Conservation (phyloP, 2,329 filamentous ascomycete genomes). For the Teratosphaeriaceae sp. region DNA sequence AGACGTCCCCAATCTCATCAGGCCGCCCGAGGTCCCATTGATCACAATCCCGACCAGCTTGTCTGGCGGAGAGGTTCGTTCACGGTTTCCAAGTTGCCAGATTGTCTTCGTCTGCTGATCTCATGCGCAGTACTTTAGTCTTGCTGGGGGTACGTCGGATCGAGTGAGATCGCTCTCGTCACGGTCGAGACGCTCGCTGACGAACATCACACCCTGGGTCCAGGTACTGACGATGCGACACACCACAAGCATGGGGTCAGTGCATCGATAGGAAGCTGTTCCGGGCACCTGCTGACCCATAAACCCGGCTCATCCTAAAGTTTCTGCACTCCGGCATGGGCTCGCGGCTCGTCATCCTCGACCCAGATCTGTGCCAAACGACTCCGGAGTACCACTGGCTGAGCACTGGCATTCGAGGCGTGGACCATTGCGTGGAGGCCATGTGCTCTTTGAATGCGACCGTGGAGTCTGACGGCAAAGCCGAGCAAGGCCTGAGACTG, state of each 20-base stretch:
- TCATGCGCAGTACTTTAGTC: no score
- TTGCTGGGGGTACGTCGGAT: no score
- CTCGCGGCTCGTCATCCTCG: conserved; percentile 50
- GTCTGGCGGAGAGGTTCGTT: conserved; percentile 1
- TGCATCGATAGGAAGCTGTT: no score
- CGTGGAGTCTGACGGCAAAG: conserved; percentile 30
- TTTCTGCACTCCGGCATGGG: conserved; percentile 22
- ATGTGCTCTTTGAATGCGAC: conserved; percentile 43
- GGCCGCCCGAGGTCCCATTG: background rate
- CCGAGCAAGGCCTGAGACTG: conserved; percentile 32
- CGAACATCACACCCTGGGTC: conserved; percentile 31
- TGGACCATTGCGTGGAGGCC: conserved; percentile 55
- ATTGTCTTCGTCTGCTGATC: no score
- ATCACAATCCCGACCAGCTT: conserved; percentile 7
- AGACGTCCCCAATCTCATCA: background rate
- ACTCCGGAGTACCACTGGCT: conserved; percentile 52
- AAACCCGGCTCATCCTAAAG: no score
- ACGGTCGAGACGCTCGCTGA: background rate
- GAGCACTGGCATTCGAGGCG: conserved; percentile 49
- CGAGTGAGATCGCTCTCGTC: no score
- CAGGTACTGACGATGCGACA: conserved; percentile 28
- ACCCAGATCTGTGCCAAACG: conserved; percentile 45
- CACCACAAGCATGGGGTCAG: conserved; percentile 15
- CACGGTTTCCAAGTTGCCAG: no score
- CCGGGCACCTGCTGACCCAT: no score